Evolutionary conservation across 305 asterid genomes (phyloP), one percentile per base, ranked within the genome.

Genomic region (Striga hermonthica): DNA sequence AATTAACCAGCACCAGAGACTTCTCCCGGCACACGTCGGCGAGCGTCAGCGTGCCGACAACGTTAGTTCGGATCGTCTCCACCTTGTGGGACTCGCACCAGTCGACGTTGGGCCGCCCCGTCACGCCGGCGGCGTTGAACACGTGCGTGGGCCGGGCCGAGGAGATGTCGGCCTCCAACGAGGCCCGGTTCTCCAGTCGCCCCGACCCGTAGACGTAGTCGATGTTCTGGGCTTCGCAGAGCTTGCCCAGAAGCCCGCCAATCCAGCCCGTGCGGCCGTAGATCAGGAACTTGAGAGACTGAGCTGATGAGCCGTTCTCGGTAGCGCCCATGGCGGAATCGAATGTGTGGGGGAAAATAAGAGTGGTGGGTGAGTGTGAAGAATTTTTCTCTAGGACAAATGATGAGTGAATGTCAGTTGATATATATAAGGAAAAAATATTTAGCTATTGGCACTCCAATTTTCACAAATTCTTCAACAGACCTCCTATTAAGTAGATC

Each of bases 41-140:
- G 31, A 87, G 87, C 71, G 95, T 87, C 71, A 90, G 79, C 49
- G 97, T 87, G 31, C 97, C 97, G 53, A 72, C 91, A 34, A 90
- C 95, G 53, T 89, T 89, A 3, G 96, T 72, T 4, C 95, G 79
- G 73, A 89, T 86, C 4, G 95, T 89, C 82, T 89, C 96, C 28
- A 80, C 90, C 83, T 89, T 89, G 60, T 89, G 91, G 7, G 95
- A 72, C 71, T 89, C 96, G 53, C 96, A 89, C 96, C 96, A 89
- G 76, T 89, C 96, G 39, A 89, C 96, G 71, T 89, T 89, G 9
- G 96, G 96, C n/a, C 96, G 78, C n/a, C 96, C 96, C 0, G 95
- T 89, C 3, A 89, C 90, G 0, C 97, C 97, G 45, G 97, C 97
- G 44, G 97, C 97, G 75, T 90, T 90, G 83, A 90, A 90, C 0